Evolutionary conservation across 441 rosid genomes (phyloP).

Genomic region (Flueggea neowawraea): DNA sequence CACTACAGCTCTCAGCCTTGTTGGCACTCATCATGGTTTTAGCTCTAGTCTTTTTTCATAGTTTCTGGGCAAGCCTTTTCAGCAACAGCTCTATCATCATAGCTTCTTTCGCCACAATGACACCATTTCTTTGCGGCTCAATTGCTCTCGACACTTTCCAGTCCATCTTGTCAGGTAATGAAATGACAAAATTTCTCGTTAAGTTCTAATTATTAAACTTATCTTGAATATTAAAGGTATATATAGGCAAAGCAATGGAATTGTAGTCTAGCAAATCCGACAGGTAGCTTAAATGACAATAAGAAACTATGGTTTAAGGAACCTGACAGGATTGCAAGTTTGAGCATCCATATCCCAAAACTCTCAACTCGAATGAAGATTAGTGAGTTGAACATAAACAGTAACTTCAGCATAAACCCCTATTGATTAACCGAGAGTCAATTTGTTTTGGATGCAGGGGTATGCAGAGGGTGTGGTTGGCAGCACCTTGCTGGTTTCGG

Average conservation of each 20-base stretch:
- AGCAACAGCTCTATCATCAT: conserved; percentile 32
- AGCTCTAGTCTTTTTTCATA: conserved; percentile 47
- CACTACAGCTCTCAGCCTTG: conserved; percentile 44
- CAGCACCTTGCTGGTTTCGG: conserved; percentile 40
- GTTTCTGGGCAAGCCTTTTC: conserved; percentile 59
- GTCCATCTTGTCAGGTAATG: conserved; percentile 54
- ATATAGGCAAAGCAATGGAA: too few species aligned
- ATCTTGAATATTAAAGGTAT: too few species aligned
- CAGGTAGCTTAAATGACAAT: too few species aligned
- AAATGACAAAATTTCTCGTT: background rate
- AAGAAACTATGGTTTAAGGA: too few species aligned
- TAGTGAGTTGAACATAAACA: too few species aligned
- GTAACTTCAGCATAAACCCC: too few species aligned
- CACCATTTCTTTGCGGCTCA: conserved; percentile 40
- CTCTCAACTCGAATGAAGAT: too few species aligned
- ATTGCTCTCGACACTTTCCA: conserved; percentile 52
- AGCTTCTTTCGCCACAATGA: conserved; percentile 44
- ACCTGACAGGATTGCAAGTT: too few species aligned
- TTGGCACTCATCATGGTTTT: conserved; percentile 42
- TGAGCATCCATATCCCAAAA: too few species aligned
- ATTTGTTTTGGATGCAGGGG: conserved; percentile 31
- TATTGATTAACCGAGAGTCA: too few species aligned
- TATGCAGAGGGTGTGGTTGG: conserved; percentile 68
- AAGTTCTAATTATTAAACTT: background rate
- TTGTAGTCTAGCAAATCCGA: too few species aligned